Evolutionary conservation across 257 asterid species (phyloP).

Genomic region (Solanum etuberosum): DNA sequence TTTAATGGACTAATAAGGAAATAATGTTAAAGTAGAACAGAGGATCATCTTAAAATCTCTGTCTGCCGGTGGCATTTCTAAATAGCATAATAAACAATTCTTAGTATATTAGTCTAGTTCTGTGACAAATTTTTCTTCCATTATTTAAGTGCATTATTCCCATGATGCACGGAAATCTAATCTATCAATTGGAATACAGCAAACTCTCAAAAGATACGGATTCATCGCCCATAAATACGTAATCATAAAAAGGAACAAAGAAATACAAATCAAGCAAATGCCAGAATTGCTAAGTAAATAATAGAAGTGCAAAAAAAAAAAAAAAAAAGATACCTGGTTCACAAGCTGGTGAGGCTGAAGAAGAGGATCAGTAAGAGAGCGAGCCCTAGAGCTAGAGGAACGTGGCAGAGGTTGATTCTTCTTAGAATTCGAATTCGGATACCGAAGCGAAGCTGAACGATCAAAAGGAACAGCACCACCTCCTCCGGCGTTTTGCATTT

Average conservation of each 20-base stretch:
- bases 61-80: not conserved
- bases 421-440: conserved; percentile 40
- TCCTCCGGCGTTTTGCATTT: conserved; percentile 48
- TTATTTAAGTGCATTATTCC: not conserved
- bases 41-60: not conserved
- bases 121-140: not conserved
- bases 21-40: not conserved
- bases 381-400: conserved; percentile 80
- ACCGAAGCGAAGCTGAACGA: conserved; percentile 82
- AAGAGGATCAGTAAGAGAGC: conserved; percentile 88
- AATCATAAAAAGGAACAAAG: not conserved
- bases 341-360: conserved; percentile 93
- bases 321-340: conserved; percentile 39
- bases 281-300: not conserved
- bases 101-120: not conserved
- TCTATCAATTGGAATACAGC: not conserved
- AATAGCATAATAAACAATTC: not conserved
- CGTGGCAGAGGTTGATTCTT: conserved; percentile 60
- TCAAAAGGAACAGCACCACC: conserved; percentile 41
- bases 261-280: not conserved
- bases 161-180: not conserved
- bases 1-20: not conserved
- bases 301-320: not conserved
- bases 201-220: not conserved
- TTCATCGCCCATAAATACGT: not conserved